Evolutionary conservation across 2,329 filamentous ascomycete species (phyloP), one percentile per base, ranked within the genome.

Genomic region (Periconia digitata): DNA sequence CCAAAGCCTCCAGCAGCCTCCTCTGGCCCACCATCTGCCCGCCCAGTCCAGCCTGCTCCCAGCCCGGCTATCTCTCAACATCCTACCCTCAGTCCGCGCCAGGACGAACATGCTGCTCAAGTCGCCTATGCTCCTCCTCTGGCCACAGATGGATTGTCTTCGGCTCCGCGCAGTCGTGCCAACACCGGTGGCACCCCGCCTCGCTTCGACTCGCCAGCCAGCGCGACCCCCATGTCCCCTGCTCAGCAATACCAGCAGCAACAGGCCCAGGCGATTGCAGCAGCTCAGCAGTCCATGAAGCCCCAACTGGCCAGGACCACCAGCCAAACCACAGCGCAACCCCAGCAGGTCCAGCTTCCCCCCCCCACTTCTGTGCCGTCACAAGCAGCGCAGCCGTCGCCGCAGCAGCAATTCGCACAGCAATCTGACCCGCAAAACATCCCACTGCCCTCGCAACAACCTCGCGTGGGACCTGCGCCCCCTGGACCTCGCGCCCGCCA

Each of bases 251-350:
- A 78, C 46, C 76, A 78, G 53, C 86, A 94, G 62, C 90, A 96
- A 67, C 91, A 95, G 67, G 88, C 95, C 63, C 87, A 92, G 63
- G 88, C 89, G 32, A 84, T 92, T 79, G 83, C 84, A 8, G 84
- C 88, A 56, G 87, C 89, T 3, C 90, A 95, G 66, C 86, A 90
- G 56, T 84, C 87, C 53, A 86, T 90, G 76, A 56, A 60, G 35
- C 78, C 79, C 51, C 85, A 90, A 60, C 72, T 95, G 7, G 82
- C 87, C 48, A 83, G 88, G 54, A 86, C 83, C 54, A 80, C 86
- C 47, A 92, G 90, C 73, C 89, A 92, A 69, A 83, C 85, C 47
- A 59, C 67, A 23, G 63, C 69, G 17, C 67, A 67, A 43, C 64
- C 42, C 64, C 62, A 65, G 41, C 57, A 53, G 17, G 44, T 58